A percentile compares a stretch with the other conserved stretches of the same genome.
Evolutionary conservation across 805 yeast species (phyloP).

Genomic region (Zygoascus biomembranicola): DNA sequence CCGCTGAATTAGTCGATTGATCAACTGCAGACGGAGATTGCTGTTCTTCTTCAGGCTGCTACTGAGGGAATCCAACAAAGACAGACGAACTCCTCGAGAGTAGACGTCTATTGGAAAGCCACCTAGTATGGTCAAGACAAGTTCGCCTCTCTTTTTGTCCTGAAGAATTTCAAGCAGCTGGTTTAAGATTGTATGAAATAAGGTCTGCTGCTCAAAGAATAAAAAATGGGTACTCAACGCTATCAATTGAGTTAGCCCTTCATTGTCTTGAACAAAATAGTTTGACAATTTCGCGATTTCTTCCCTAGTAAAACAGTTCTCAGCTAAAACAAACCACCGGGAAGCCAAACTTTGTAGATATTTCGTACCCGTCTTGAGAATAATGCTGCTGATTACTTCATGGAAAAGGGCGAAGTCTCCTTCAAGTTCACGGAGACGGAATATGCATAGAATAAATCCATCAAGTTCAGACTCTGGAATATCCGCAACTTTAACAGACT

Average conservation of each 20-base stretch:
- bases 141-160: neutral
- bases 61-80: neutral
- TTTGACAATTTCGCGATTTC: neutral
- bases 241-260: neutral
- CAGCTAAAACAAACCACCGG: conserved; percentile 13
- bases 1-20: neutral
- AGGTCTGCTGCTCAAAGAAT: conserved; percentile 10
- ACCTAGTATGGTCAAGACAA: neutral
- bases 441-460: neutral
- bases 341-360: conserved; percentile 2
- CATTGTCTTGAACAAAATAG: conserved; percentile 3
- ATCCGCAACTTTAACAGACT: neutral
- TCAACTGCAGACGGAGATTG: neutral
- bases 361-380: neutral
- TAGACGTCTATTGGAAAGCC: conserved; percentile 7
- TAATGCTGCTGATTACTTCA: neutral
- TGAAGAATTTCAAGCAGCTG: neutral
- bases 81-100: conserved; percentile 1
- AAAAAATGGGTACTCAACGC: conserved; percentile 3
- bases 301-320: conserved; percentile 3
- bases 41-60: neutral
- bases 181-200: neutral
- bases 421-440: neutral
- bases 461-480: neutral
- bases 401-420: neutral